These are phyloP conservation scores for Hanseniaspora uvarum DNA, from an alignment of 1,139 yeast species.

Conservation along the genomic window DNA sequence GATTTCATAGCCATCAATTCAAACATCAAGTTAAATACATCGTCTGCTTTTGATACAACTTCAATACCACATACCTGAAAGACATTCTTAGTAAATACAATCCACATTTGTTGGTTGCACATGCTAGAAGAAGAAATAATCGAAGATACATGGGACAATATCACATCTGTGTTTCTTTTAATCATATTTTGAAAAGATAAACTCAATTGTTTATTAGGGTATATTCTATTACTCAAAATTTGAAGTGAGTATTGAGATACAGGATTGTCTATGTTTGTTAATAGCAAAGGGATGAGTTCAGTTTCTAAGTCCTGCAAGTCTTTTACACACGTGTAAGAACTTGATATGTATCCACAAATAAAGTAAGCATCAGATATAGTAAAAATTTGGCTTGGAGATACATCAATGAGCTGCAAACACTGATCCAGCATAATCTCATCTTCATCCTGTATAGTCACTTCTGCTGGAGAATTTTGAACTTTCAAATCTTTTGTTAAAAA, in stretches of 20 bases:
- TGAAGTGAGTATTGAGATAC: background rate
- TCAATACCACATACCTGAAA: slow-evolving; percentile 10
- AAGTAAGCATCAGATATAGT: background rate
- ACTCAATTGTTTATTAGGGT: background rate
- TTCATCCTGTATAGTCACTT: background rate
- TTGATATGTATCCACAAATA: background rate
- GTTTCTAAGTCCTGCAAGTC: slow-evolving; percentile 6
- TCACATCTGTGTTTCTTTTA: background rate
- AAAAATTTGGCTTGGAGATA: background rate
- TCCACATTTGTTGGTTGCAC: background rate
- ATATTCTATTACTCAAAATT: background rate
- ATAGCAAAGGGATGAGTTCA: slow-evolving; percentile 3
- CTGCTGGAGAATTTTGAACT: background rate
- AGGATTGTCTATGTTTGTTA: slow-evolving; percentile 8
- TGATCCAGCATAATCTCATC: background rate
- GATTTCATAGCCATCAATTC: slow-evolving; percentile 2
- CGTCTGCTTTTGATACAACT: slow-evolving; percentile 5
- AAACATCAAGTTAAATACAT: slow-evolving; percentile 12
- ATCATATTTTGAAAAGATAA: slow-evolving; percentile 2
- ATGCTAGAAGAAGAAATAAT: background rate
- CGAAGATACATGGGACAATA: slow-evolving; percentile 5
- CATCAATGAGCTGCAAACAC: background rate
- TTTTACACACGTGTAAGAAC: background rate
- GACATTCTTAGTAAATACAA: slow-evolving; percentile 1
- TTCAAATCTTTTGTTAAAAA: background rate